Conservation (phyloP, 1,284 basidiomycete species). For the Microbotryomycetes sp. region DNA sequence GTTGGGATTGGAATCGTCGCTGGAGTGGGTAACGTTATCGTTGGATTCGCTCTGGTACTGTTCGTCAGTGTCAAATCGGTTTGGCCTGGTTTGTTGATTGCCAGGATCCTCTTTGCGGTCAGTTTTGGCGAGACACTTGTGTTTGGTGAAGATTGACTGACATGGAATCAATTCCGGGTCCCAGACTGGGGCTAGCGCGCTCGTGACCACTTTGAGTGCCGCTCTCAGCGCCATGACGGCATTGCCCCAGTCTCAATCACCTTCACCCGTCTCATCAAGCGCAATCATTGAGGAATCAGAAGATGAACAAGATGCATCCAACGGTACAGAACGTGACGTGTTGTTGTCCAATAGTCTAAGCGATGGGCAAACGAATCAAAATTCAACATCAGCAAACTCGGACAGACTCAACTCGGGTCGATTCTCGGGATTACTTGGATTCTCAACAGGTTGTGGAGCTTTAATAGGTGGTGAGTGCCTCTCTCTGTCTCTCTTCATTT, state of each 20-base stretch:
- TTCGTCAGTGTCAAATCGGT: constrained; percentile 12
- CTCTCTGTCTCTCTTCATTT: no score
- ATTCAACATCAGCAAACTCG: not conserved
- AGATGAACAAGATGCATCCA: no score
- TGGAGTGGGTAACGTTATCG: constrained; percentile 10
- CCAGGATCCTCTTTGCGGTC: constrained; percentile 19
- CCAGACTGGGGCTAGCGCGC: constrained; percentile 14
- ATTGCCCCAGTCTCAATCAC: not conserved
- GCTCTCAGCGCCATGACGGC: constrained; percentile 7
- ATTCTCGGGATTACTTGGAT: constrained; percentile 30
- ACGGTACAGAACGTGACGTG: no score
- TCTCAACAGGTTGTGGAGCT: constrained; percentile 28
- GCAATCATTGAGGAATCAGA: no score
- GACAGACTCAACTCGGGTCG: not conserved
- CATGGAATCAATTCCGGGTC: no score
- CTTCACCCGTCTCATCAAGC: no score
- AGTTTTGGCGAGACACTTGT: no score
- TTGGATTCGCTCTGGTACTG: constrained; percentile 8
- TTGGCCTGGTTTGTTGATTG: constrained; percentile 14
- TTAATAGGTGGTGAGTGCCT: constrained; percentile 19
- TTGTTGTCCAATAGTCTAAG: no score
- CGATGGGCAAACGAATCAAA: no score
- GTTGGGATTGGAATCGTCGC: constrained; percentile 13
- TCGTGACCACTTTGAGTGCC: constrained; percentile 22
- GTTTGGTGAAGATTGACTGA: no score